Base-by-base conservation (phyloP, 345 rosid species). In the Citrus trifoliata region DNA sequence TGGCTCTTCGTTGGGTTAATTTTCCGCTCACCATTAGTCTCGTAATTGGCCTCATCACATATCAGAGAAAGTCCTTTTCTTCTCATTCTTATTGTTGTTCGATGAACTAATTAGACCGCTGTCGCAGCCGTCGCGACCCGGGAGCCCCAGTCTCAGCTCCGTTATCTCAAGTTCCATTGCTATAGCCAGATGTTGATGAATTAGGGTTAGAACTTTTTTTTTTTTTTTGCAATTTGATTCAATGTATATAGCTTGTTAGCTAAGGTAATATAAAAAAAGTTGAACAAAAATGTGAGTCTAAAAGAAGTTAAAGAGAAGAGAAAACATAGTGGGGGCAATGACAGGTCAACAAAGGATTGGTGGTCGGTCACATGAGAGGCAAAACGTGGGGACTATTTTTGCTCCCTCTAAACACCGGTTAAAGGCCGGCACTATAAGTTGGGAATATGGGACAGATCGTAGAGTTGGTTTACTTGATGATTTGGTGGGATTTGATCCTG, bases 341-440 rank as follows among this genome's bases (percentile, higher is more conserved):
- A 83, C 90, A 88, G 89, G 86, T 86, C 81, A 72, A 83, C 64
- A 60, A 40, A 81, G 82, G 87, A n/a, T 53, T 18, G 46, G 33
- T 80, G 87, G 95, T 91, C 92, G 95, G 92, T 88, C 93, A 88
- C 91, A 88, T 82, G 89, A 89, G 91, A 85, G 89, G 85, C 93
- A 46, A 89, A 78, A 60, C 67, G 83, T 62, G 83, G 93, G 90
- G 83, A 74, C 88, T 75, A 46, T 46, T 46, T 80, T 69, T 84
- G 87, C 82, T 71, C 80, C 80, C 80, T 80, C 56, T 35, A 64
- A 68, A 30, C 78, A 76, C 81, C 55, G 51, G 76, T 67, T 67
- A 73, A 79, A 85, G 87, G 33, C 83, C 86, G 76, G 86, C 90
- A 85, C 69, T 62, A 77, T 75, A 79, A 85, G 86, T 79, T 86